Conservation (phyloP, 192 early-diverging fungal genomes). For the Chytriomyces confervae region DNA sequence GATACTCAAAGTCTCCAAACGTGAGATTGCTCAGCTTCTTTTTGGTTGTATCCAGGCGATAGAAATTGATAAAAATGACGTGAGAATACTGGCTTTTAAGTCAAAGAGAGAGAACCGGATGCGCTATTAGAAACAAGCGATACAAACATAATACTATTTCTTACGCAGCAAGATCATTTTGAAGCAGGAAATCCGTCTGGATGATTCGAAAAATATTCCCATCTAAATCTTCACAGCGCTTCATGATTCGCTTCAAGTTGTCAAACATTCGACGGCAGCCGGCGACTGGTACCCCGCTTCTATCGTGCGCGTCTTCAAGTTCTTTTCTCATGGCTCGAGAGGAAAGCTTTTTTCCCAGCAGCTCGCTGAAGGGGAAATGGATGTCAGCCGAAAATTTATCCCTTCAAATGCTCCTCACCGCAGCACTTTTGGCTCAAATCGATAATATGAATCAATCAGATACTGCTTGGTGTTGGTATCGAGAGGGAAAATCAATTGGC, state of each 20-base stretch:
- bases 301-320: constrained; percentile 49
- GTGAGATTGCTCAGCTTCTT: constrained; percentile 51
- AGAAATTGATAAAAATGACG: constrained; percentile 58
- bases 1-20: constrained; percentile 56
- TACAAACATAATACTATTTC: constrained; percentile 36
- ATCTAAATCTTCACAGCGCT: constrained; percentile 62
- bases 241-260: constrained; percentile 68
- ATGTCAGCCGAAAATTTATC: not conserved
- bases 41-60: constrained; percentile 62
- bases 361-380: constrained; percentile 22
- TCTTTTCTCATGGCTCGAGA: constrained; percentile 52
- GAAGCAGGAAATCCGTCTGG: constrained; percentile 56
- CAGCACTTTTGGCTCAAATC: constrained; percentile 50
- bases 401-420: not conserved
- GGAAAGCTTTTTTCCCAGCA: constrained; percentile 63
- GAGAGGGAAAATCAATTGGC: constrained; percentile 52
- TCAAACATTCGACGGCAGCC: constrained; percentile 67
- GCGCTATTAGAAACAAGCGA: not conserved
- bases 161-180: constrained; percentile 52
- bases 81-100: constrained; percentile 52
- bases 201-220: constrained; percentile 55
- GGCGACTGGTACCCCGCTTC: constrained; percentile 40
- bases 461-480: constrained; percentile 29
- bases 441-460: constrained; percentile 58
- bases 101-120: not conserved